Evolutionary conservation across 257 asterid genomes (phyloP), one percentile per base, ranked within the genome.

Genomic region (Solanum rostratum): DNA sequence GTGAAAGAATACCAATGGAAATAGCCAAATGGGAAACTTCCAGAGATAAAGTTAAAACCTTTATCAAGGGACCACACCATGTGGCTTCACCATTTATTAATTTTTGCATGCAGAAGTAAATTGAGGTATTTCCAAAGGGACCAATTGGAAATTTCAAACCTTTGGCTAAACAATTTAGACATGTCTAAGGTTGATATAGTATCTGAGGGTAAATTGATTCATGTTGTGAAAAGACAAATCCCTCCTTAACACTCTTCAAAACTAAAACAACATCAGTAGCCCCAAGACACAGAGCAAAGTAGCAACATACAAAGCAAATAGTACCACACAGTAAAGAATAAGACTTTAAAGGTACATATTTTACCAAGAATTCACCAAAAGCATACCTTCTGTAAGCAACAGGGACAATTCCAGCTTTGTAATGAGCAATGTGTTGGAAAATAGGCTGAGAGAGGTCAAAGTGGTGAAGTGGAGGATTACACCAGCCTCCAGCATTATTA

Each of bases 381-480:
- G 11, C 43, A 37, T 84, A 93, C 98, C 98, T 94, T 81, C 94
- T 78, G 65, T 94, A 95, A 78, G 97, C 87, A 84, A 95, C 96
- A 14, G 98, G 98, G n/a, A 94, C 98, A 88, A 95, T 93, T 85
- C 98, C 98, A 84, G 98, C 94, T 79, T 81, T 90, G 71, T 94
- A 95, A 57, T 90, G 97, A 54, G 98, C 98, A 88, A 95, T 94
- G 90, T 83, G 97, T 76, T 91, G 96, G 82, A 90, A 95, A 16
- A 94, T 91, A 54, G 98, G 98, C 92, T 94, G 97, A 37, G 98
- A 89, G 22, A 95, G 90, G 87, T 95, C 98, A 76, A 95, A 94
- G 73, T 95, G 98, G 24, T 88, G 98, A 29, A 70, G 93, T 82
- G 98, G 98, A 16, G 98, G 98, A 88, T 95, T 95, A 89, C 98